Conservation (phyloP, 148 eudicot genomes). For the Vaccinium darrowii region DNA sequence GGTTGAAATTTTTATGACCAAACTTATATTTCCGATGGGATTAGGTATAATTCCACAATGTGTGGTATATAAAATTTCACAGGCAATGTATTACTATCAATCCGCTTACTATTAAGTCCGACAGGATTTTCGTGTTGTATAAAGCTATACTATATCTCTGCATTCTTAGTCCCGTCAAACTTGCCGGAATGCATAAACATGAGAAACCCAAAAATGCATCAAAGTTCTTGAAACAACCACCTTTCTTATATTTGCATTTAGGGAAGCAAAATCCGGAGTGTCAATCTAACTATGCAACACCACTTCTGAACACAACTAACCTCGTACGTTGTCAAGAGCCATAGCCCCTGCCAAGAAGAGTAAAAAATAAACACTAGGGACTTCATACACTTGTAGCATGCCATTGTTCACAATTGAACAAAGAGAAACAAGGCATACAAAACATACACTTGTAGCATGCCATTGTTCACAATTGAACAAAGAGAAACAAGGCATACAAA, state of each 20-base stretch:
- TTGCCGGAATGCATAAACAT: too few species aligned
- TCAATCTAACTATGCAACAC: too few species aligned
- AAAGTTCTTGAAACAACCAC: too few species aligned
- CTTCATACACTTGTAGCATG: background rate
- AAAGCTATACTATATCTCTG: too few species aligned
- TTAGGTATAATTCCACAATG: background rate
- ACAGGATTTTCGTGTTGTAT: too few species aligned
- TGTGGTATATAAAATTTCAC: background rate
- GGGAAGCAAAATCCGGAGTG: too few species aligned
- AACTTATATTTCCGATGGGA: background rate
- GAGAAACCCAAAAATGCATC: too few species aligned
- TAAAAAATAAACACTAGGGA: background rate
- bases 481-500: background rate
- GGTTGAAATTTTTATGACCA: background rate
- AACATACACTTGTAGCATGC: background rate
- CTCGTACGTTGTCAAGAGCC: too few species aligned
- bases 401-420: background rate
- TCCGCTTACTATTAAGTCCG: too few species aligned
- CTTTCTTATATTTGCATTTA: too few species aligned
- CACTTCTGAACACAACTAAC: too few species aligned
- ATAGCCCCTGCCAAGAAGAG: background rate
- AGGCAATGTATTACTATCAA: background rate
- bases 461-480: conserved; percentile 1
- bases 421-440: background rate
- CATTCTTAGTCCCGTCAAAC: too few species aligned